Percentiles rank a stretch among this genome's conserved stretches.
Conservation (phyloP, 768 basidiomycete genomes). For the Lactifluus piperatus region DNA sequence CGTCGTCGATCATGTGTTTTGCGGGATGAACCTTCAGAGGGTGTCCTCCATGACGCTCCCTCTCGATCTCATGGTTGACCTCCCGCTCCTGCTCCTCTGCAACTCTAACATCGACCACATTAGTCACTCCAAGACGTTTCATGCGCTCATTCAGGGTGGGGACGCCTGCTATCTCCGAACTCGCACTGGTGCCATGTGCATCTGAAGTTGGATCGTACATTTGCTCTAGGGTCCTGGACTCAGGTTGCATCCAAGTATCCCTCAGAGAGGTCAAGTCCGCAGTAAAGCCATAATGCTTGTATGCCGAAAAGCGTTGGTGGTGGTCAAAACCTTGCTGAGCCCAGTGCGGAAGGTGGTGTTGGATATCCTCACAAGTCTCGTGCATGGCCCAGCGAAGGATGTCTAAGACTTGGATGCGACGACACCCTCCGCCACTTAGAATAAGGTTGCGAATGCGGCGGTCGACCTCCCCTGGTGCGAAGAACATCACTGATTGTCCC, state of each 20-base stretch:
- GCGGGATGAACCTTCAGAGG: constrained; percentile 3
- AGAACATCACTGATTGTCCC: no score
- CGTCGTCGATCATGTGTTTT: not conserved
- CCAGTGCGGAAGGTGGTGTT: constrained; percentile 5
- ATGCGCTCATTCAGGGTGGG: constrained; percentile 5
- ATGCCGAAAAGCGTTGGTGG: not conserved
- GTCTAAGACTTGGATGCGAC: not conserved
- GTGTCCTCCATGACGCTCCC: constrained; percentile 4
- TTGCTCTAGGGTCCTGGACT: constrained; percentile 11
- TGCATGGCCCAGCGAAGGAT: constrained; percentile 17
- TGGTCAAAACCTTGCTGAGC: constrained; percentile 12
- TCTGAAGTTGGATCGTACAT: constrained; percentile 2
- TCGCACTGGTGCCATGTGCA: not conserved
- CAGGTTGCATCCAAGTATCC: constrained; percentile 4
- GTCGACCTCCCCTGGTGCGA: constrained; percentile 14
- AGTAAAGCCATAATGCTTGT: not conserved
- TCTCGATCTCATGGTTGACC: constrained; percentile 13
- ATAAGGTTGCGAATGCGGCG: constrained; percentile 2
- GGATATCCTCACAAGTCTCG: constrained; percentile 16
- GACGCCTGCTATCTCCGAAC: not conserved
- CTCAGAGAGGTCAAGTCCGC: not conserved
- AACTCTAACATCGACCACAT: not conserved
- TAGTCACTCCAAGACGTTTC: not conserved
- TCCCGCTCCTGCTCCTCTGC: constrained; percentile 17
- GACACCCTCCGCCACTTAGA: not conserved